phyloP scores from a whole-genome alignment of 495 filamentous ascomycete genomes.

The Filosporella fistucella region DNA sequence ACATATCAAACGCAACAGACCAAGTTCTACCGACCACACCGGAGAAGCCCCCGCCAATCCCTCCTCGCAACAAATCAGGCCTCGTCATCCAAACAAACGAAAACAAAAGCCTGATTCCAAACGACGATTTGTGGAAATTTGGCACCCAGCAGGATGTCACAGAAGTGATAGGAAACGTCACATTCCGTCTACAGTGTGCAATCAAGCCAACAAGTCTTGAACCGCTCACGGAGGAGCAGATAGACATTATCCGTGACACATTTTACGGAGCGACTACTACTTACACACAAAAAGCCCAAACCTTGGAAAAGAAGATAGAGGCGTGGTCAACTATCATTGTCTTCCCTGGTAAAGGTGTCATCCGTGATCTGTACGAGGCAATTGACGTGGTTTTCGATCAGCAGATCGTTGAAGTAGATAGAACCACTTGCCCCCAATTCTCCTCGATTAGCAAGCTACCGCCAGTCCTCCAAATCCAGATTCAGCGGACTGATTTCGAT shows the following conservation, averaged over 20 bases:
- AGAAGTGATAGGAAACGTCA: constrained; percentile 88
- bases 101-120: constrained; percentile 11
- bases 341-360: constrained; percentile 31
- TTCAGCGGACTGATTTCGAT: constrained; percentile 74
- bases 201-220: constrained; percentile 62
- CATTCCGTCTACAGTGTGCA: constrained; percentile 85
- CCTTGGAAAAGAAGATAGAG: constrained; percentile 20
- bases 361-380: constrained; percentile 70
- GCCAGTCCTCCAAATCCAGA: constrained; percentile 82
- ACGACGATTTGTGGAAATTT: constrained; percentile 52
- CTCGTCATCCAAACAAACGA: constrained; percentile 21
- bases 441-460: constrained; percentile 72
- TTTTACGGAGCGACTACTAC: constrained; percentile 31
- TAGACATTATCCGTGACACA: constrained; percentile 69
- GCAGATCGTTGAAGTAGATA: constrained; percentile 64
- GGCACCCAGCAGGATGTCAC: constrained; percentile 84
- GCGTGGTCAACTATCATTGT: constrained; percentile 31
- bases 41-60: constrained; percentile 37
- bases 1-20: not conserved
- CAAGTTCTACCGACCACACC: not conserved
- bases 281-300: constrained; percentile 17
- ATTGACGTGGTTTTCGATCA: constrained; percentile 81
- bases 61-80: constrained; percentile 26
- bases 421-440: constrained; percentile 59
- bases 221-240: constrained; percentile 60